Percentiles rank a stretch among this genome's conserved stretches.
Evolutionary conservation across 2,329 filamentous ascomycete species (phyloP).

Genomic region (Tolypocladium amazonense): DNA sequence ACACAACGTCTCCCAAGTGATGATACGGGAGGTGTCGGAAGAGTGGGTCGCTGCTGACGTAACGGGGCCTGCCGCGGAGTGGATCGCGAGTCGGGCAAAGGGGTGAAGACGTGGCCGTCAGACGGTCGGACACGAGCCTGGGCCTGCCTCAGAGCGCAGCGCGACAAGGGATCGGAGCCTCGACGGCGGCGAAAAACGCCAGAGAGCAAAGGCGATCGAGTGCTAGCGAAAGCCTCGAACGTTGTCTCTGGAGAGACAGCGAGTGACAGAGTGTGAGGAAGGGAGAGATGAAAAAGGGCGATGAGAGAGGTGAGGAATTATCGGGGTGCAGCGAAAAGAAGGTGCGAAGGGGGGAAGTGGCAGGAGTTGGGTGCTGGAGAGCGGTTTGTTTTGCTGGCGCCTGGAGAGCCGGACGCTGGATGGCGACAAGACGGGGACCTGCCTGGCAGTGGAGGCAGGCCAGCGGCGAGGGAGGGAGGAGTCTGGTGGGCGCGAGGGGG

Average conservation of each 20-base stretch:
- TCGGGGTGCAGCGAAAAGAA: constrained; percentile 13
- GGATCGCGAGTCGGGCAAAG: constrained; percentile 10
- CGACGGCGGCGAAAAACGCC: background rate
- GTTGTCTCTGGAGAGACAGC: constrained; percentile 10
- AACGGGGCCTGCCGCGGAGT: constrained; percentile 11
- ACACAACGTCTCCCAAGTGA: constrained; percentile 1
- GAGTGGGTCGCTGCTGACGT: constrained; percentile 18
- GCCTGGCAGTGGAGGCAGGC: background rate
- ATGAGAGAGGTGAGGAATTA: constrained; percentile 9
- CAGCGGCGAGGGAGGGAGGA: background rate
- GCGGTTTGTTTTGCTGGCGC: constrained; percentile 5
- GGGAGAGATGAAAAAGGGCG: constrained; percentile 15
- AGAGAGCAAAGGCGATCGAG: constrained; percentile 22
- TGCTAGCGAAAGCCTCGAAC: constrained; percentile 38
- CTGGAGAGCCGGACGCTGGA: background rate
- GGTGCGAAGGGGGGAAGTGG: constrained; percentile 12
- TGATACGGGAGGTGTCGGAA: constrained; percentile 5
- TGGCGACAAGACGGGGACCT: background rate
- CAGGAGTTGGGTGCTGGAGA: constrained; percentile 7
- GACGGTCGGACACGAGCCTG: constrained; percentile 2
- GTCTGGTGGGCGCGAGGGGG: background rate
- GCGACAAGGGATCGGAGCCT: constrained; percentile 1
- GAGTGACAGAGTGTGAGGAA: constrained; percentile 14
- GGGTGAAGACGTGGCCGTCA: constrained; percentile 22
- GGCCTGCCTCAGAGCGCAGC: constrained; percentile 2